Base-by-base conservation (phyloP, 2,329 filamentous ascomycete genomes). In the Diaporthe citrichinensis region DNA sequence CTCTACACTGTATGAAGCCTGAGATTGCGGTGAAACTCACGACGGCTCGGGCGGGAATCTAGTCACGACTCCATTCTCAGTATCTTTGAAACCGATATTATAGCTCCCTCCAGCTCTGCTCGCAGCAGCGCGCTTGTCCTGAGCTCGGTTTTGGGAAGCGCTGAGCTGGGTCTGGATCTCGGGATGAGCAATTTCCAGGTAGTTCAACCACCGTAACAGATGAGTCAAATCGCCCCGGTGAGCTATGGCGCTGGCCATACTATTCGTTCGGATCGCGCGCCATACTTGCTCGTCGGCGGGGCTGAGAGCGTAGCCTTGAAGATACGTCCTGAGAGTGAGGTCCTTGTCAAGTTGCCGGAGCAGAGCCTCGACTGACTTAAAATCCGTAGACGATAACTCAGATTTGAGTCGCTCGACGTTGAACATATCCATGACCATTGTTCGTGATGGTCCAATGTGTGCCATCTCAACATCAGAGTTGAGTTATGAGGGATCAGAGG, bases 21-120 rank as follows among this genome's bases (percentile, higher is more conserved):
- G 8, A 20, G 14, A 59, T 46, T 17, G 75, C 61, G 62, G 28
- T 71, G 44, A 0, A 25, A 87, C 91, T 85, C 84, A 94, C 88
- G 95, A 98, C 78, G 96, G 96, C 91, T 98, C 96, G 5, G 96
- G 96, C 20, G 96, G 92, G 86, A 98, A 98, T 80, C 96, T 90
- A 25, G 95, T 98, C 28, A 98, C 94, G 74, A 98, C 95, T 4
- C 95, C 95, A 83, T 96, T 92, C 55, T 96, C 94, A 9, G 94
- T 93, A 83, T 97, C 94, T 80, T 94, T 92, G 51, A 98, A 89
- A 2, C 93, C 94, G 83, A 98, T 94, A 82, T 97, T 95, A 85
- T 97, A 98, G 88, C 92, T 98, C 76, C 91, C 95, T 78, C 95
- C 95, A 71, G 94, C 93, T 83, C 94, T 94, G 81, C 91, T 92